These are phyloP conservation scores for Rusavskia elegans DNA, from an alignment of 495 filamentous ascomycete genomes.

Conservation along the genomic window DNA sequence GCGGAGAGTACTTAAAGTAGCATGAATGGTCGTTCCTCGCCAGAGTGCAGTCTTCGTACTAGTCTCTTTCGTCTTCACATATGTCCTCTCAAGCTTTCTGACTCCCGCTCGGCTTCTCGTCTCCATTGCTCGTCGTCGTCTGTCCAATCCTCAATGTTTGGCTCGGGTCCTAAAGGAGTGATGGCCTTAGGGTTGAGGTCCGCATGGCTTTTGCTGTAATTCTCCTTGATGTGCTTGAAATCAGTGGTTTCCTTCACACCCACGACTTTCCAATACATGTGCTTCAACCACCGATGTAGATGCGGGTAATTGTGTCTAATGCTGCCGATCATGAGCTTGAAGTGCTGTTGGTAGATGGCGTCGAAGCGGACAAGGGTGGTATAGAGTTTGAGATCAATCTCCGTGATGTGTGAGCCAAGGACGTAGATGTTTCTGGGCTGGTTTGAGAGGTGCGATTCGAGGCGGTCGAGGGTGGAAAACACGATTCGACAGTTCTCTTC, in stretches of 20 bases:
- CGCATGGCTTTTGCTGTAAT: constrained; percentile 19
- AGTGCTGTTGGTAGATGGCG: constrained; percentile 36
- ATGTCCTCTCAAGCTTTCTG: no score
- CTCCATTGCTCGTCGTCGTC: constrained; percentile 14
- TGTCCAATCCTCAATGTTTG: not conserved
- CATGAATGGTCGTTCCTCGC: no score
- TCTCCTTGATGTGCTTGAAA: constrained; percentile 45
- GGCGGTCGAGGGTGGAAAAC: constrained; percentile 34
- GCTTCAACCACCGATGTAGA: constrained; percentile 34
- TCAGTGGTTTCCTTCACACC: constrained; percentile 37
- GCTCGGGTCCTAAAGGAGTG: no score
- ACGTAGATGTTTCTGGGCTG: constrained; percentile 30
- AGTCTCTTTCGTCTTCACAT: no score
- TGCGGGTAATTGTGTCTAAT: constrained; percentile 37
- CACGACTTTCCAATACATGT: constrained; percentile 32
- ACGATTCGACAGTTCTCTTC: constrained; percentile 26
- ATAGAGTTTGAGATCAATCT: constrained; percentile 34
- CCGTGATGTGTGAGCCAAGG: constrained; percentile 29
- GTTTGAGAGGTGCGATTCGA: constrained; percentile 27
- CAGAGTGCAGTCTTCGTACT: no score
- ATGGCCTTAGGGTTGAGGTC: not conserved
- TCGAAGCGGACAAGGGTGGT: constrained; percentile 35
- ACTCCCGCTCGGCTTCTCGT: not conserved
- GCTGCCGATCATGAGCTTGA: constrained; percentile 39
- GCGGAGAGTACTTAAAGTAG: no score